Conservation (phyloP, 306 rosid species). For the Abrus precatorius region DNA sequence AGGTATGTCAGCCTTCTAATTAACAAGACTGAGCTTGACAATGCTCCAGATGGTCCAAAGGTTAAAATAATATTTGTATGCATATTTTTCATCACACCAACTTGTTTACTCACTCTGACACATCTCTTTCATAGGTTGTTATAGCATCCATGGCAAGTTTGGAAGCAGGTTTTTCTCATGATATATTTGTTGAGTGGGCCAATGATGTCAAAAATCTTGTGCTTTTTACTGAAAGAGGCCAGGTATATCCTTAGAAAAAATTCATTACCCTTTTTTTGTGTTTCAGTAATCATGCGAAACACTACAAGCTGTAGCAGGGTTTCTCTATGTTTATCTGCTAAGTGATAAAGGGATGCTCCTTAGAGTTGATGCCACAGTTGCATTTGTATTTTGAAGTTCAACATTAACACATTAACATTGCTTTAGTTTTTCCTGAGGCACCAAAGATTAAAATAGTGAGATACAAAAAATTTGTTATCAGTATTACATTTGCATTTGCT, state of each 20-base stretch:
- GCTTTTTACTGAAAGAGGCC: slow-evolving; percentile 94
- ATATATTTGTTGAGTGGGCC: slow-evolving; percentile 95
- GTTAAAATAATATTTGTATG: slow-evolving; percentile 52
- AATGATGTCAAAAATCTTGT: slow-evolving; percentile 79
- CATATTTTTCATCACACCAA: slow-evolving; percentile 32
- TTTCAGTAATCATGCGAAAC: slow-evolving; percentile 35
- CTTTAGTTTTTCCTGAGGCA: slow-evolving; percentile 6
- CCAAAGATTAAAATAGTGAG: neutral
- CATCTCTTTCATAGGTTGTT: slow-evolving; percentile 71
- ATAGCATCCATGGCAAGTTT: slow-evolving; percentile 98
- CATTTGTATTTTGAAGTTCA: slow-evolving; percentile 21
- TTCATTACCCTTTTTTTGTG: slow-evolving; percentile 9
- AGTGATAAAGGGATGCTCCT: slow-evolving; percentile 30
- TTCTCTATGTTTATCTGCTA: slow-evolving; percentile 12
- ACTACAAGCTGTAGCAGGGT: slow-evolving; percentile 19
- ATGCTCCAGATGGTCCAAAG: slow-evolving; percentile 97
- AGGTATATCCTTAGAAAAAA: slow-evolving; percentile 62
- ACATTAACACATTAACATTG: neutral
- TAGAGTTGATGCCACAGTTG: slow-evolving; percentile 25
- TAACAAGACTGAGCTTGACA: slow-evolving; percentile 87
- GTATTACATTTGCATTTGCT: slow-evolving; percentile 7
- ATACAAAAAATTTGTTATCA: neutral
- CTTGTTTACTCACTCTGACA: slow-evolving; percentile 37
- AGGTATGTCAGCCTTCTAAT: slow-evolving; percentile 75
- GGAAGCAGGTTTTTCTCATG: slow-evolving; percentile 98